Evolutionary conservation across 2,329 filamentous ascomycete species (phyloP), one percentile per base, ranked within the genome.

Genomic region (Ascochyta rabiei): DNA sequence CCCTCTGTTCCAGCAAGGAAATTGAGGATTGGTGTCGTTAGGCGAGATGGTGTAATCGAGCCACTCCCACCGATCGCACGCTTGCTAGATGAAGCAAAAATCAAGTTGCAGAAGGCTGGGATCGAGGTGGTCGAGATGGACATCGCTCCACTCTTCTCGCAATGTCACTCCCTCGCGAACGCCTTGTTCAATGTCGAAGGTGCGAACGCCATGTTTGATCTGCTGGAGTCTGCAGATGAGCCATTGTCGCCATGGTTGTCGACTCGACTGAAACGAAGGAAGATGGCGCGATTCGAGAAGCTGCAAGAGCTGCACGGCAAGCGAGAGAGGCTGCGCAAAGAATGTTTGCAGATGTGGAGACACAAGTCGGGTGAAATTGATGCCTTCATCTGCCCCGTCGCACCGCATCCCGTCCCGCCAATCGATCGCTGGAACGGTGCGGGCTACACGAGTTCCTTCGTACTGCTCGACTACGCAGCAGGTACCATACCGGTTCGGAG

Each of bases 401-500:
- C 86, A 13, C 85, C 86, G 2, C 86, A 89, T 69, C 84, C 86
- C 0, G 80, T 86, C 0, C 84, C 86, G 1, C 78, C 81, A 9
- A 81, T 86, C 49, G 86, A 89, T 72, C 76, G 80, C 2, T 89
- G 84, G 73, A 86, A 87, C 67, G 82, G 81, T 0, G 81, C 84
- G 0, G 82, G 84, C 52, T 89, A 88, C 65, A 87, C 85, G 0
- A 82, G 79, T 19, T 80, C 78, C 1, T 87, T 86, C 63, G 85
- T 87, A 8, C 63, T 88, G 49, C 70, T 89, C 19, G 86, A 89
- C 66, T 86, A 84, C 63, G 82, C 86, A 0, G 82, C 85, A 2
- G 86, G 82, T 16, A 67, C 75, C 3, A 53, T 88, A 1, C 86
- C 86, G 0, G 80, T 88, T 0, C 74, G 85, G 2, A 66, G 70